A percentile compares a stretch with the other conserved stretches of the same genome.
Evolutionary conservation across 2,329 filamentous ascomycete species (phyloP).

Genomic region (Neofusicoccum ribis): DNA sequence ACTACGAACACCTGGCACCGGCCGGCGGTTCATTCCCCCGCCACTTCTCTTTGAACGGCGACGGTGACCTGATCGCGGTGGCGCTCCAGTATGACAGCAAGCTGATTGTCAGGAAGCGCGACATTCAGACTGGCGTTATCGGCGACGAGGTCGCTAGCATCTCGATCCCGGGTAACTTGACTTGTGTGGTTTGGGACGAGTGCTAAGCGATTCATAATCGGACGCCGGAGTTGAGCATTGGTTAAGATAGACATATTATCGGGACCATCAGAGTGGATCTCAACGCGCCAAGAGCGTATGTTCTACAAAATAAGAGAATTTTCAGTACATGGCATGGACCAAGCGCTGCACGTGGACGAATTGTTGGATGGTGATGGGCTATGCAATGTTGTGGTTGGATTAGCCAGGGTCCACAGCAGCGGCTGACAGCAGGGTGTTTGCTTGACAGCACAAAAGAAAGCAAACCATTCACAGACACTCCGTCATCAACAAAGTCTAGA

Average conservation of each 20-base stretch:
- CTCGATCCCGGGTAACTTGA: slow-evolving; percentile 32
- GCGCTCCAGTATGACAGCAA: slow-evolving; percentile 62
- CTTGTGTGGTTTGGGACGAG: slow-evolving; percentile 35
- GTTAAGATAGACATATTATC: not conserved
- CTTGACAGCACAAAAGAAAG: not conserved
- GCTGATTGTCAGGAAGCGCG: slow-evolving; percentile 62
- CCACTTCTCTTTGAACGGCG: slow-evolving; percentile 66
- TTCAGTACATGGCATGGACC: not conserved
- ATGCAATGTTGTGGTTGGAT: not conserved
- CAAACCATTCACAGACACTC: not conserved
- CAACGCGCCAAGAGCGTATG: not conserved
- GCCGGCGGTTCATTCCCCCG: slow-evolving; percentile 66
- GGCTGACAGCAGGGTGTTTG: not conserved
- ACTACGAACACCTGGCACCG: slow-evolving; percentile 58
- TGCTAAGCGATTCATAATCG: not conserved
- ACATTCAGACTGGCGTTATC: slow-evolving; percentile 61
- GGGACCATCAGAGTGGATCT: not conserved
- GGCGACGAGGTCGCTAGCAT: slow-evolving; percentile 46
- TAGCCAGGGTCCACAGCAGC: not conserved
- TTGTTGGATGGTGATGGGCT: not conserved
- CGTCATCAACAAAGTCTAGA: not conserved
- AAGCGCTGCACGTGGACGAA: not conserved
- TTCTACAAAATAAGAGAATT: not conserved
- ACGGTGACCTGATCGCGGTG: slow-evolving; percentile 65
- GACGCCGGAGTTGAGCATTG: not conserved